These are phyloP conservation scores for Kalaharituber pfeilii DNA, from an alignment of 2,329 filamentous ascomycete genomes.

Conservation along the genomic window DNA sequence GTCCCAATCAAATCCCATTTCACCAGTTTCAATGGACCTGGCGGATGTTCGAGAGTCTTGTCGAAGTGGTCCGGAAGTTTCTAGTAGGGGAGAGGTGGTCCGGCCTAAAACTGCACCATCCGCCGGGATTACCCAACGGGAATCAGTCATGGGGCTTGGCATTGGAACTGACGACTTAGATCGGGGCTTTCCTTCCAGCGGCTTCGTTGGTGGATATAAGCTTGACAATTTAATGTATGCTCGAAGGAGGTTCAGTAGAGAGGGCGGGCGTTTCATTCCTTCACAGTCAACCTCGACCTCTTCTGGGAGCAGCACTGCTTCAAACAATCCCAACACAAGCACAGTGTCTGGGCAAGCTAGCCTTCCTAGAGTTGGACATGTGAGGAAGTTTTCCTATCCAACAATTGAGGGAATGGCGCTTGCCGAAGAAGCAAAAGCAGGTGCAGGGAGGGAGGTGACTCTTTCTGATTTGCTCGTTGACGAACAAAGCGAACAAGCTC, in stretches of 20 bases:
- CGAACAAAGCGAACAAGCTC: background rate
- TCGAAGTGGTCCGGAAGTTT: background rate
- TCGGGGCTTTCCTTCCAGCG: background rate
- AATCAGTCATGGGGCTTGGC: background rate
- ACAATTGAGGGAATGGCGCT: background rate
- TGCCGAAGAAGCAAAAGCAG: background rate
- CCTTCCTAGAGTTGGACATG: background rate
- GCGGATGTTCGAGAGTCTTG: background rate
- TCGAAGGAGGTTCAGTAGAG: background rate
- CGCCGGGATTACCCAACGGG: background rate
- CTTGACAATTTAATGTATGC: background rate
- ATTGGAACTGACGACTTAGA: background rate
- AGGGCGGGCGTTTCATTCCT: background rate
- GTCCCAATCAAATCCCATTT: background rate
- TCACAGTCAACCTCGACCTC: background rate
- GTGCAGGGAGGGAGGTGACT: background rate
- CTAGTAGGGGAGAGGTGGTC: background rate
- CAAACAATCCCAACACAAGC: background rate
- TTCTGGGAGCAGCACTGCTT: background rate
- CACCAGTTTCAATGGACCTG: background rate
- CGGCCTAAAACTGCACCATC: background rate
- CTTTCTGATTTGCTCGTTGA: background rate
- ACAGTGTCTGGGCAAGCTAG: background rate
- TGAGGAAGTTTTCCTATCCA: background rate
- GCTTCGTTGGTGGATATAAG: conserved; percentile 1